Evolutionary conservation across 2,329 filamentous ascomycete species (phyloP).

Genomic region (Chalaropsis ovoidea): DNA sequence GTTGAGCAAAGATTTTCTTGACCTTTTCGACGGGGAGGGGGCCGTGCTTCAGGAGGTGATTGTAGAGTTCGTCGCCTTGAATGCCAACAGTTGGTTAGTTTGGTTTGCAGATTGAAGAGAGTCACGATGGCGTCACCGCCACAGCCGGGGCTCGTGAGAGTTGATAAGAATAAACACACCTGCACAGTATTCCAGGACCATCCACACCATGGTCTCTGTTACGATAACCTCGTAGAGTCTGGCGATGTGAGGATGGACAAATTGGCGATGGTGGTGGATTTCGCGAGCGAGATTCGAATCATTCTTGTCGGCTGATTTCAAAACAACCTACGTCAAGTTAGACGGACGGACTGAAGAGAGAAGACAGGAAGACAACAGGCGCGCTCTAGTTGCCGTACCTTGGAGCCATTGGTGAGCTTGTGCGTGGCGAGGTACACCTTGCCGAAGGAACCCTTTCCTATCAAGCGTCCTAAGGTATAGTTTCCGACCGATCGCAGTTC

Average conservation of each 20-base stretch:
- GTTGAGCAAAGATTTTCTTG: constrained; percentile 89
- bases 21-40: constrained; percentile 75
- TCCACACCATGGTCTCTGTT: constrained; percentile 87
- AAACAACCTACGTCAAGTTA: constrained; percentile 53
- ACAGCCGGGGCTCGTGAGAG: constrained; percentile 7
- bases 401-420: constrained; percentile 96
- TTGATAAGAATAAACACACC: constrained; percentile 42
- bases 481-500: constrained; percentile 90
- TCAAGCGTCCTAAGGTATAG: constrained; percentile 80
- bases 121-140: too few relatives aligned
- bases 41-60: constrained; percentile 82
- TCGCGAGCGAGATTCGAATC: constrained; percentile 93
- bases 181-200: constrained; percentile 92
- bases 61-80: constrained; percentile 88
- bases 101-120: background rate
- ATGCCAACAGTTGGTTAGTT: background rate
- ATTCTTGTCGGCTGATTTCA: constrained; percentile 94
- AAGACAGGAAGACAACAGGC: background rate
- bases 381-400: constrained; percentile 47
- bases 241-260: constrained; percentile 93
- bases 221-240: constrained; percentile 96
- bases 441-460: constrained; percentile 96
- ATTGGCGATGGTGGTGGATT: constrained; percentile 97
- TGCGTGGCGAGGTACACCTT: constrained; percentile 95
- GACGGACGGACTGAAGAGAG: background rate